Percentiles rank a stretch among this genome's conserved stretches.
phyloP scores from a whole-genome alignment of 805 yeast genomes.

The Candida saitoana region DNA sequence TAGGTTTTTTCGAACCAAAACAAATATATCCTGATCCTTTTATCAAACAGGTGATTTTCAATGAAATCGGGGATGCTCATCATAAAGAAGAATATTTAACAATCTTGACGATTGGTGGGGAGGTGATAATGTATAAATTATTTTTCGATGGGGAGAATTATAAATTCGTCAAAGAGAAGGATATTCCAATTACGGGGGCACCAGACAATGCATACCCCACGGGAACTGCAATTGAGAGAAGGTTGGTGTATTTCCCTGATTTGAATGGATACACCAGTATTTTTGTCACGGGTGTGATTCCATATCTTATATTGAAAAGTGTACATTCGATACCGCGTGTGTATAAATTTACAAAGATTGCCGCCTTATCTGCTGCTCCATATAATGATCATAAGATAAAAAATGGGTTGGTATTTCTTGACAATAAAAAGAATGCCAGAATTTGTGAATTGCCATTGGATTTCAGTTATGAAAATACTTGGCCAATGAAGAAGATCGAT shows the following conservation, averaged over 20 bases:
- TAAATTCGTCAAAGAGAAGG: slow-evolving; percentile 41
- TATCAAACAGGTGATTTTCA: slow-evolving; percentile 62
- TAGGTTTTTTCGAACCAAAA: slow-evolving; percentile 47
- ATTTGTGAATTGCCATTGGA: slow-evolving; percentile 46
- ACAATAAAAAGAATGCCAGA: slow-evolving; percentile 65
- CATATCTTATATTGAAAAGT: slow-evolving; percentile 65
- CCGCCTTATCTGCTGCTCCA: slow-evolving; percentile 63
- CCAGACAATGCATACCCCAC: slow-evolving; percentile 72
- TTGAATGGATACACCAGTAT: slow-evolving; percentile 57
- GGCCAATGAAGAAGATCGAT: slow-evolving; percentile 49
- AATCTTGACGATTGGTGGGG: slow-evolving; percentile 77
- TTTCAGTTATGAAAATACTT: slow-evolving; percentile 53
- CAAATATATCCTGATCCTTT: slow-evolving; percentile 66
- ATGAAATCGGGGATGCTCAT: slow-evolving; percentile 58
- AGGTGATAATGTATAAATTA: slow-evolving; percentile 62
- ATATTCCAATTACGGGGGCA: slow-evolving; percentile 61
- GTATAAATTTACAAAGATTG: slow-evolving; percentile 60
- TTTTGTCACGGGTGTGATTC: slow-evolving; percentile 69
- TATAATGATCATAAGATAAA: slow-evolving; percentile 37
- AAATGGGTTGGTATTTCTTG: slow-evolving; percentile 66
- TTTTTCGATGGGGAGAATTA: slow-evolving; percentile 45
- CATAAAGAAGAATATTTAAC: slow-evolving; percentile 60
- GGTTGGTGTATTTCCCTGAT: slow-evolving; percentile 54
- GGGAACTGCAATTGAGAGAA: slow-evolving; percentile 67
- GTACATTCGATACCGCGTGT: slow-evolving; percentile 60